Evolutionary conservation across 1,139 yeast genomes (phyloP).

Genomic region (Entelexis paramagnoliae): DNA sequence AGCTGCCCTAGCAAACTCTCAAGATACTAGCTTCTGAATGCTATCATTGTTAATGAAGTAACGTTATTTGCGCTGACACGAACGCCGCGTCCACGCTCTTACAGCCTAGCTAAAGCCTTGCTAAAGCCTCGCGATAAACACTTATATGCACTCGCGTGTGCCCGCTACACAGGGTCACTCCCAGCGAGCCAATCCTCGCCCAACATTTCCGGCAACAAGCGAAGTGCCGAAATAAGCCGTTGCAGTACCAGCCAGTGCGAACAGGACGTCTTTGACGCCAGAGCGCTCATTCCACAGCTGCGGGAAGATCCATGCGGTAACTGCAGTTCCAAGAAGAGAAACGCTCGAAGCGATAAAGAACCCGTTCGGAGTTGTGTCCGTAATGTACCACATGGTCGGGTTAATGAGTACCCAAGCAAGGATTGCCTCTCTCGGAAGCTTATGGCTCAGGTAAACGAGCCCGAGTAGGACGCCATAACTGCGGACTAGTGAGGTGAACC

Average conservation of each 20-base stretch:
- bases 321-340: slow-evolving; percentile 25
- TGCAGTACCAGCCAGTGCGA: slow-evolving; percentile 40
- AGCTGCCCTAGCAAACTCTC: no score
- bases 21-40: no score
- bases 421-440: slow-evolving; percentile 65
- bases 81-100: no score
- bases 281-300: slow-evolving; percentile 24
- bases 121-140: no score
- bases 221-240: slow-evolving; percentile 61
- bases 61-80: no score
- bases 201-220: slow-evolving; percentile 60
- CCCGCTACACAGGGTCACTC: no score
- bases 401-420: slow-evolving; percentile 64
- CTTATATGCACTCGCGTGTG: no score
- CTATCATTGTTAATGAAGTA: no score
- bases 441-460: slow-evolving; percentile 70
- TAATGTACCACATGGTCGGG: slow-evolving; percentile 68
- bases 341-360: slow-evolving; percentile 34
- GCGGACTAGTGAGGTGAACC: slow-evolving; percentile 40
- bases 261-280: background rate
- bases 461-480: slow-evolving; percentile 71
- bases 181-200: slow-evolving; percentile 37
- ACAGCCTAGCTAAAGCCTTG: no score
- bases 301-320: slow-evolving; percentile 28
- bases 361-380: slow-evolving; percentile 67